Evolutionary conservation across 441 rosid genomes (phyloP).

Genomic region (Populus trichocarpa): DNA sequence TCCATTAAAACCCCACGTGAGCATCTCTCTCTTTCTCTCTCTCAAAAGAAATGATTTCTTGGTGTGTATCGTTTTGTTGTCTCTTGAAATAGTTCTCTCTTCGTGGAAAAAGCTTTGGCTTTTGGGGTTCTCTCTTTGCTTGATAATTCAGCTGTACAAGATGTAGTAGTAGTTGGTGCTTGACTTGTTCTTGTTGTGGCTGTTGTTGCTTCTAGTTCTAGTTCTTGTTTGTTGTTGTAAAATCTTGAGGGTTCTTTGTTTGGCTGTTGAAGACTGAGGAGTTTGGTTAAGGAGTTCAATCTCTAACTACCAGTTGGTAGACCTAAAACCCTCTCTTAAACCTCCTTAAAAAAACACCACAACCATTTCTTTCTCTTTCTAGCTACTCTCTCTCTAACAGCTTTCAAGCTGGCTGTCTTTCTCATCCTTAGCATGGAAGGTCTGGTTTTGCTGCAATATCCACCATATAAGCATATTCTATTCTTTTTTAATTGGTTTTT

Average conservation of each 20-base stretch:
- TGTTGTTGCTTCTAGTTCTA: constrained; percentile 9
- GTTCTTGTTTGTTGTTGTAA: constrained; percentile 23
- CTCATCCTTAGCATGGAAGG: constrained; percentile 46
- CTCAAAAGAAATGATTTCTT: constrained; percentile 27
- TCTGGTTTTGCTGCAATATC: constrained; percentile 52
- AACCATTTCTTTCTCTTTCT: constrained; percentile 19
- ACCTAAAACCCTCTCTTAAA: constrained; percentile 82
- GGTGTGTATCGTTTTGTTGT: constrained; percentile 1
- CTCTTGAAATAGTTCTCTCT: background rate
- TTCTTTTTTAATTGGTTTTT: constrained; percentile 2
- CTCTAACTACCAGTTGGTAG: constrained; percentile 94
- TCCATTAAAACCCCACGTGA: constrained; percentile 75
- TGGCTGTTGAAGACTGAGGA: constrained; percentile 37
- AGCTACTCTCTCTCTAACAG: constrained; percentile 20
- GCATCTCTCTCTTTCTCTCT: constrained; percentile 17
- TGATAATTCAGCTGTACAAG: constrained; percentile 31
- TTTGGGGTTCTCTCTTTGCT: constrained; percentile 25
- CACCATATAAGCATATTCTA: constrained; percentile 46
- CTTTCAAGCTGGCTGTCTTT: constrained; percentile 32
- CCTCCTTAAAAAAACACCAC: constrained; percentile 28
- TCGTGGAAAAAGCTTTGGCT: background rate
- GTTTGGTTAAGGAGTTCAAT: constrained; percentile 68
- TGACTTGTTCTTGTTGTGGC: constrained; percentile 21
- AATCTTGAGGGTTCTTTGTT: constrained; percentile 10
- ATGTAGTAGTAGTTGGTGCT: constrained; percentile 36